Base-by-base conservation (phyloP, 495 filamentous ascomycete species). In the Penicillium simplicissimum region DNA sequence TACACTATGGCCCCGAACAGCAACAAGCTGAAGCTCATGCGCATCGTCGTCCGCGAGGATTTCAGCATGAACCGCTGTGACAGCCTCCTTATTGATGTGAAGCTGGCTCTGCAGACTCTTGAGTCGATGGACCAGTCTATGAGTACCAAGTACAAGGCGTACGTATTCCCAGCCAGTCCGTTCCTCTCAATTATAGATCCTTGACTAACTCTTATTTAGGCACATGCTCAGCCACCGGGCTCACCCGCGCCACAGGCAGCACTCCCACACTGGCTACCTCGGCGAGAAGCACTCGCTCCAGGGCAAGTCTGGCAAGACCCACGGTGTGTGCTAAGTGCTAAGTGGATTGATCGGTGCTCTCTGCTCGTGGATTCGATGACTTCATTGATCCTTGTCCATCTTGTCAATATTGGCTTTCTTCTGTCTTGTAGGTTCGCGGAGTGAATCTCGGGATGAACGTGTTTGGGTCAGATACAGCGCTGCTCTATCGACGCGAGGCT, bases 1-100 rank as follows among this genome's bases (percentile, higher is more conserved):
- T 97, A 97, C 74, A 97, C 92, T 33, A 96, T 97, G 93, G 92
- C 93, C 13, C 93, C 93, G 14, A 79, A 95, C 65, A 88, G 88
- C 51, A 76, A 90, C 51, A 77, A 84, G 61, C 75, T 96, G 61
- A 91, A 94, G 83, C 82, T 96, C 81, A 88, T 96, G 81, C 86
- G 93, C 33, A 84, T 96, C 11, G 93, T 97, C 3, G 87, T 97
- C 19, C 85, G 93, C 47, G 93, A 96, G 76, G 93, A 96, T 73
- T 96, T 97, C 69, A 87, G 83, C 43, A 85, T 87, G 72, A 83
- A 80, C 62, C 83, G 92, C 40, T 93, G 89, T 68, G 90, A 96
- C 68, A 74, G 79, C 2, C 74, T 96, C 56, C 81, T 94, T 58
- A 64, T 73, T 13, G 92, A 96, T 68, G 84, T 96, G 72, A 89